A percentile compares a stretch with the other conserved stretches of the same genome.
phyloP scores from a whole-genome alignment of 2,329 filamentous ascomycete genomes.

The Dryadomyces sulphureus region DNA sequence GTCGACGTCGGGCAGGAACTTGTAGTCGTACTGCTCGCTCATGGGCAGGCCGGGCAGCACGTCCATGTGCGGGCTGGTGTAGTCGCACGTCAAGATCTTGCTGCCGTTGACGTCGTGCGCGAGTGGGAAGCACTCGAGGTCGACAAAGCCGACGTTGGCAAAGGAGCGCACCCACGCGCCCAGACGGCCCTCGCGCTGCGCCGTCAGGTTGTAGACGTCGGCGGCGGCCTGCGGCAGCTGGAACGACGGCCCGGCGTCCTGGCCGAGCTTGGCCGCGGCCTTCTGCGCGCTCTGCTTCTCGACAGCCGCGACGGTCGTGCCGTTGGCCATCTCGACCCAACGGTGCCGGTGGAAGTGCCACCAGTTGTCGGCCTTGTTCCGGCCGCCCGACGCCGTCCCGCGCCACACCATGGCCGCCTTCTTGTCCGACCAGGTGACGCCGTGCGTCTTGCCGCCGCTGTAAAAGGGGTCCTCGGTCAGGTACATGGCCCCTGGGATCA shows the following conservation, averaged over 20 bases:
- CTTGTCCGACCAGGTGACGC: conserved; percentile 43
- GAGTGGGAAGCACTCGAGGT: conserved; percentile 20
- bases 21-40: conserved; percentile 35
- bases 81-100: conserved; percentile 19
- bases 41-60: conserved; percentile 23
- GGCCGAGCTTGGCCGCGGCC: conserved; percentile 12
- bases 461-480: conserved; percentile 42
- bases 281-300: conserved; percentile 16
- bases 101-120: conserved; percentile 8
- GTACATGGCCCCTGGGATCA: conserved; percentile 49
- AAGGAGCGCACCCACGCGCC: conserved; percentile 27
- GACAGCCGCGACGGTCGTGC: conserved; percentile 34
- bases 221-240: conserved; percentile 23
- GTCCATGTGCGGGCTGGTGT: conserved; percentile 21
- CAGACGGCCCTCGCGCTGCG: conserved; percentile 16
- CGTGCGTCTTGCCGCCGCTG: conserved; percentile 36
- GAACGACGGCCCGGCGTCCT: conserved; percentile 28
- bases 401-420: conserved; percentile 45
- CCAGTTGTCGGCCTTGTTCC: conserved; percentile 40
- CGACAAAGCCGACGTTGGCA: conserved; percentile 28
- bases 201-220: conserved; percentile 25
- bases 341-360: conserved; percentile 54
- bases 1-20: conserved; percentile 56
- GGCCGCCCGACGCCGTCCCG: conserved; percentile 47
- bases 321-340: conserved; percentile 53